Base-by-base conservation (phyloP, 441 rosid species). In the Syzygium malaccense region DNA sequence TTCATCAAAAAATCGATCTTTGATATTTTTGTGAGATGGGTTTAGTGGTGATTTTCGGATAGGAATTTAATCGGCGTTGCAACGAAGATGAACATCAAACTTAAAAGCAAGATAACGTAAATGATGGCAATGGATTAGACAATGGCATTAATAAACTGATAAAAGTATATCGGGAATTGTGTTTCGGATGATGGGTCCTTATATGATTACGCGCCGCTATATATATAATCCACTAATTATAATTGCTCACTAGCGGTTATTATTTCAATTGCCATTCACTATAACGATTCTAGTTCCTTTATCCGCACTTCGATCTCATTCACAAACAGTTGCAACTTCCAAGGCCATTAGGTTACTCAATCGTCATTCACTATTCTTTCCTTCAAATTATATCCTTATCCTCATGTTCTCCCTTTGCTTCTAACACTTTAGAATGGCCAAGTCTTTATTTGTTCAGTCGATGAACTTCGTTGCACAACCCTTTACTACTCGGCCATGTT, bases 31-130 rank as follows among this genome's bases (percentile, higher is more conserved):
- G 33, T 60, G 66, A 60, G 66, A 1, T 2, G 10, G 68, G 68
- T n/a, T 62, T 4, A 4, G 9, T 62, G 19, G 33, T 62, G 10
- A 62, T n/a, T 62, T 62, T n/a, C 0, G 2, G 0, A 62, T n/a
- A 62, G 9, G 33, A 62, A 62, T 15, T n/a, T 33, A 62, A 62
- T 2, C 10, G 0, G 68, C 19, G 0, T 62, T n/a, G 20, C 33
- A n/a, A n/a, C 19, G 19, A 62, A 7, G 7, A n/a, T 62, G 19
- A n/a, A 3, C 5, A 3, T 3, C 19, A 14, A 62, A 62, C n/a
- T 62, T 3, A n/a, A n/a, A 62, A 33, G 68, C 17, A 62, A n/a
- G n/a, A 62, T 9, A 62, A n/a, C 68, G n/a, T 62, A 15, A 62
- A 8, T n/a, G 68, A 62, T 62, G 33, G 33, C 2, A n/a, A 62